Evolutionary conservation across 192 early-diverging fungal genomes (phyloP).

Genomic region (Coemansia sp.): DNA sequence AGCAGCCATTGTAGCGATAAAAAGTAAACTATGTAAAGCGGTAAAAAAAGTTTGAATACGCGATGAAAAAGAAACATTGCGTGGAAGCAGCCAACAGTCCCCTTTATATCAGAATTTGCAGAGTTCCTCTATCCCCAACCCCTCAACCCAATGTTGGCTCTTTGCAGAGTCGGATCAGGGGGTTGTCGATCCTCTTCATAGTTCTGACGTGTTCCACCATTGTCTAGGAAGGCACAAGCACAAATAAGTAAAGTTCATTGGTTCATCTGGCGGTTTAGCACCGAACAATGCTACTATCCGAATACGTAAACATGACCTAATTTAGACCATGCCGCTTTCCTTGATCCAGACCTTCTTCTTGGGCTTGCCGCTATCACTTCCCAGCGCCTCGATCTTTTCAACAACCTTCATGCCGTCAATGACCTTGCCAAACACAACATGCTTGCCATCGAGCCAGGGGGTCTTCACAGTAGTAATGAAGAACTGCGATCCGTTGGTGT

Average conservation of each 20-base stretch:
- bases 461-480: slow-evolving; percentile 71
- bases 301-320: background rate
- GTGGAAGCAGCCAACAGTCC: background rate
- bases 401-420: slow-evolving; percentile 73
- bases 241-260: background rate
- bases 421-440: slow-evolving; percentile 80
- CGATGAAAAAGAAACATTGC: background rate
- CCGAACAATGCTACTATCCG: background rate
- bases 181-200: background rate
- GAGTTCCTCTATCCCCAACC: background rate
- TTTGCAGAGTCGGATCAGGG: background rate
- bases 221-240: background rate
- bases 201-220: background rate
- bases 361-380: slow-evolving; percentile 54
- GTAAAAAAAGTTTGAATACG: background rate
- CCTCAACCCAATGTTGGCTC: background rate
- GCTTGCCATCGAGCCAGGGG: slow-evolving; percentile 74
- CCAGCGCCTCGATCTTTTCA: slow-evolving; percentile 66
- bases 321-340: slow-evolving; percentile 62
- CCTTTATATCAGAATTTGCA: background rate
- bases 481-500: slow-evolving; percentile 86
- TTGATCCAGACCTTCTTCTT: slow-evolving; percentile 66
- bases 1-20: slow-evolving; percentile 9
- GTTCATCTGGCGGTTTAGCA: background rate
- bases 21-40: background rate